These are phyloP conservation scores for Beauveria rudraprayagi DNA, from an alignment of 2,329 filamentous ascomycete genomes.

Conservation along the genomic window DNA sequence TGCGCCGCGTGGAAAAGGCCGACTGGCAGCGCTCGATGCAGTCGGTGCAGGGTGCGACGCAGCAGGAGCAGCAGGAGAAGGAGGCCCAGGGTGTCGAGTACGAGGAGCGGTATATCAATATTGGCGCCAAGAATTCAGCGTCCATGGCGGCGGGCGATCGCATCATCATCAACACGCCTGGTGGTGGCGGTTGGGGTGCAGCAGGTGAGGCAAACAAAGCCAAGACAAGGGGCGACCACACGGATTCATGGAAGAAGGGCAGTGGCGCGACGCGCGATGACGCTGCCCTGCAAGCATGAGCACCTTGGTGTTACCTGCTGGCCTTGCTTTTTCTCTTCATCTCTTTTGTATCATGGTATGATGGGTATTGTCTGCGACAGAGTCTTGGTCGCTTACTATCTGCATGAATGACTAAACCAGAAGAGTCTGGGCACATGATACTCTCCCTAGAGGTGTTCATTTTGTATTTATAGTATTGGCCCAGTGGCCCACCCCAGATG, in stretches of 20 bases:
- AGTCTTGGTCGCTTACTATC: background rate
- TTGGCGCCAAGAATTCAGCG: slow-evolving; percentile 74
- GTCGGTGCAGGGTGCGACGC: slow-evolving; percentile 25
- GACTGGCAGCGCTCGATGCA: slow-evolving; percentile 39
- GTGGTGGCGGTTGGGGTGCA: slow-evolving; percentile 69
- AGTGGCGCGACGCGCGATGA: slow-evolving; percentile 51
- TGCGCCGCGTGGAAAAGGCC: slow-evolving; percentile 58
- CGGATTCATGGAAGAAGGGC: slow-evolving; percentile 45
- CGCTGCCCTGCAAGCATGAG: slow-evolving; percentile 46
- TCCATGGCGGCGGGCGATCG: slow-evolving; percentile 68
- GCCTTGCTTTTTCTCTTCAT: no score
- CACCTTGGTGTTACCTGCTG: background rate
- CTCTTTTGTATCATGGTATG: background rate
- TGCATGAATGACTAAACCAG: no score
- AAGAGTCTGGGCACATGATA: no score
- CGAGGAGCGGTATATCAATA: slow-evolving; percentile 57
- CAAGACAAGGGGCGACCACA: slow-evolving; percentile 45
- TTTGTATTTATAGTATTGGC: no score
- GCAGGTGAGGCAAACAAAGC: slow-evolving; percentile 49
- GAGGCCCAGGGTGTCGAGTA: slow-evolving; percentile 33
- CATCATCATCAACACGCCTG: slow-evolving; percentile 70
- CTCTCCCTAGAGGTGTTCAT: no score
- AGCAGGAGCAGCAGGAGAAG: slow-evolving; percentile 19
- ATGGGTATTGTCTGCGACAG: no score
- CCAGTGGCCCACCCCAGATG: no score